Conservation (phyloP, 2,329 filamentous ascomycete genomes). For the Phialophora verrucosa region DNA sequence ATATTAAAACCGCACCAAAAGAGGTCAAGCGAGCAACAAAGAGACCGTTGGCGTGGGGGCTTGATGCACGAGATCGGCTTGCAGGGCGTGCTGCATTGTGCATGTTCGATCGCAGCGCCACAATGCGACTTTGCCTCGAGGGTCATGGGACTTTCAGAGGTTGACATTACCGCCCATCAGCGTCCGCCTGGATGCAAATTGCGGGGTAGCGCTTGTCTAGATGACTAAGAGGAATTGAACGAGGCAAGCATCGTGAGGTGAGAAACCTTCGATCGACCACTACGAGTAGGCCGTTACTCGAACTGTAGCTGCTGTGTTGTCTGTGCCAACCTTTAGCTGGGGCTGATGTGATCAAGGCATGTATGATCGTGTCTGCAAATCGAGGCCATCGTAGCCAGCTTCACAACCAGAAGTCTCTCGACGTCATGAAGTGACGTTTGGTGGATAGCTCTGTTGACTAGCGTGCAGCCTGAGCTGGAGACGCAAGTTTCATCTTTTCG, state of each 20-base stretch:
- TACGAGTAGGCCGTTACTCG: background rate
- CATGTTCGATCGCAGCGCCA: conserved; percentile 21
- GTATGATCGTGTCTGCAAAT: background rate
- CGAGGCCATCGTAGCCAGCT: background rate
- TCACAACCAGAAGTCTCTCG: background rate
- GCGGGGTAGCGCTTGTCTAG: conserved; percentile 14
- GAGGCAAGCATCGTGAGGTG: too few species aligned
- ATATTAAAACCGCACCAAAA: background rate
- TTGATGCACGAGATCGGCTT: conserved; percentile 17
- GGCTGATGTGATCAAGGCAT: background rate
- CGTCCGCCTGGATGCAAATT: background rate
- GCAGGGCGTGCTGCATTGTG: conserved; percentile 2
- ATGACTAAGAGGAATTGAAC: conserved; percentile 18
- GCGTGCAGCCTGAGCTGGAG: background rate
- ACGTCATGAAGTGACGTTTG: conserved; percentile 31
- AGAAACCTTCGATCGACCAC: background rate
- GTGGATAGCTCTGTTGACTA: conserved; percentile 21
- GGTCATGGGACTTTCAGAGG: conserved; percentile 28
- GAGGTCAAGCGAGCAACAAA: background rate
- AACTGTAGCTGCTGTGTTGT: background rate
- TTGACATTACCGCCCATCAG: conserved; percentile 2
- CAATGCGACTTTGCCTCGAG: conserved; percentile 8
- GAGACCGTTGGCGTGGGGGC: background rate
- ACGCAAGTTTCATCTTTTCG: background rate
- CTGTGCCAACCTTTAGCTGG: background rate